These are phyloP conservation scores for Sporisorium reilianum DNA, from an alignment of 1,284 basidiomycete species.

Conservation along the genomic window DNA sequence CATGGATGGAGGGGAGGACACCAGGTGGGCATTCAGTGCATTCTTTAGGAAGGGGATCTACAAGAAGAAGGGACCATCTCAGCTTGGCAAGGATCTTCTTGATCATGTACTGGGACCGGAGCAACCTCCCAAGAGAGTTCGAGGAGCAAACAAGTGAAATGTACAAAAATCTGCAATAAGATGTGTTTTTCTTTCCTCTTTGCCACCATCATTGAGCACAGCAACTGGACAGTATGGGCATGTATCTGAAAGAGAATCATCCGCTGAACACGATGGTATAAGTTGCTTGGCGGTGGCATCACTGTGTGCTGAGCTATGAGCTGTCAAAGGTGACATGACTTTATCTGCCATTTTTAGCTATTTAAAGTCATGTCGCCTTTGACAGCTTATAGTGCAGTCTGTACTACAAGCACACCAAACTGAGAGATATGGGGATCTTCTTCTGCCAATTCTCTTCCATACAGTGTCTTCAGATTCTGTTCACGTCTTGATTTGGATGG, in stretches of 20 bases:
- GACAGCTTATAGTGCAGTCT: not conserved
- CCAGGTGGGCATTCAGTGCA: conserved; percentile 18
- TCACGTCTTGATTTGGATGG: not conserved
- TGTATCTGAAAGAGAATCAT: not conserved
- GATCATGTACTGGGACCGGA: not conserved
- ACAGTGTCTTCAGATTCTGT: not conserved
- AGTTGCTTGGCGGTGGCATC: not conserved
- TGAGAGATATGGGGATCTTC: not conserved
- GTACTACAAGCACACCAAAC: too few relatives aligned
- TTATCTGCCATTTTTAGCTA: not conserved
- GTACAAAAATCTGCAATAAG: not conserved
- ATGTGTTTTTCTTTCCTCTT: not conserved
- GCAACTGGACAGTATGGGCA: not conserved
- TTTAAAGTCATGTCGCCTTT: not conserved
- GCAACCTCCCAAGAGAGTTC: too few relatives aligned
- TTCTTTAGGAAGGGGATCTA: conserved; percentile 5
- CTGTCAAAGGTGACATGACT: not conserved
- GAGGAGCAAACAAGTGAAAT: conserved; percentile 1
- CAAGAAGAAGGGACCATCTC: not conserved
- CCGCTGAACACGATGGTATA: not conserved
- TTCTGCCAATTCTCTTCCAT: not conserved
- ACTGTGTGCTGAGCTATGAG: not conserved
- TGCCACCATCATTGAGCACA: not conserved
- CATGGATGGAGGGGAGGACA: not conserved
- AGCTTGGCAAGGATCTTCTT: conserved; percentile 5